Evolutionary conservation across 1,139 yeast species (phyloP), one percentile per base, ranked within the genome.

Genomic region (Nakaseomyces delphensis): DNA sequence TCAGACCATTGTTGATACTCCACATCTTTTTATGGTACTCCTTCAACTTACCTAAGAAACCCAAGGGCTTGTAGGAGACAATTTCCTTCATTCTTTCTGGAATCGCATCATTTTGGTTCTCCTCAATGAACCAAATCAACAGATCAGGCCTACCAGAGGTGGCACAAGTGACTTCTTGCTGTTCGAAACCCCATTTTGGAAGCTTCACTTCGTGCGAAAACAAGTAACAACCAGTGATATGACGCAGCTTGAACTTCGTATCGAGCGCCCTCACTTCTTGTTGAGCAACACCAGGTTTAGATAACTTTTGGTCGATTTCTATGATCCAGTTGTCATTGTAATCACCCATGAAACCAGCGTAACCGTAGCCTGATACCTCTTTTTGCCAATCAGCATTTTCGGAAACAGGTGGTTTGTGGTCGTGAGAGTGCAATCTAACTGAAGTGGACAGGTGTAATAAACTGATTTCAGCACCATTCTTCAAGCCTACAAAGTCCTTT

Each of bases 151-250:
- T 73, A 61, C 96, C 97, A 55, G 78, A 84, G 41, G 76, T 69
- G 42, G 96, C 94, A 66, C 96, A 77, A 6, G 96, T 81, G 42
- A 93, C 98, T 69, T 91, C 99, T 65, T 86, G 96, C 68, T 91
- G 99, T 54, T 83, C 91, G 58, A 80, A 85, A 3, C 91, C 98
- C 96, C 96, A 89, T 46, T 79, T 81, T 46, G 98, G 98, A 52
- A 91, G 75, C 64, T 83, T 85, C 41, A 77, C 80, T 50, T 76
- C 79, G 60, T 85, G 87, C 25, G 98, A 86, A 65, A 89, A 91
- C 57, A 93, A 71, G 57, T 82, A 79, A 66, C 95, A 79, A 42
- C 96, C 96, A 31, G 91, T 74, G 42, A 93, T 89, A 61, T 93
- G 98, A 63, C 78, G 79, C 51, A 93, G 74, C 66, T 91, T 76